phyloP scores from a whole-genome alignment of 225 moss, liverwort and hornwort genomes.

The Thuidium tamariscinum region DNA sequence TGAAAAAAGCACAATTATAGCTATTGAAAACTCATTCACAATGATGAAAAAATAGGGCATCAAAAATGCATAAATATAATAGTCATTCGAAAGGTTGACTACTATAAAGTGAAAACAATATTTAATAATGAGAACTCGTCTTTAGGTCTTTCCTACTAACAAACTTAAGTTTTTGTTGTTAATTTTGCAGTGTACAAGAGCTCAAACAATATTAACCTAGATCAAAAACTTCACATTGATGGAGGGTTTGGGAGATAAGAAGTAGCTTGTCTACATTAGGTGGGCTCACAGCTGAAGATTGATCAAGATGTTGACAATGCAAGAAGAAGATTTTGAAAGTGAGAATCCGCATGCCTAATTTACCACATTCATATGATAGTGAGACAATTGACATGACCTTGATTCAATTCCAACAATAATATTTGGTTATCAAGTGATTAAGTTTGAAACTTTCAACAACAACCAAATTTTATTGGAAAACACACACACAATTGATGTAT shows the following conservation, averaged over 20 bases:
- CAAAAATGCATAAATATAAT: too few relatives aligned
- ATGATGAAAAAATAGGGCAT: neutral
- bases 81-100: neutral
- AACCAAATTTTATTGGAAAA: too few relatives aligned
- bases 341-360: neutral
- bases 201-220: neutral
- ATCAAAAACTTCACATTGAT: neutral
- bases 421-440: neutral
- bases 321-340: slow-evolving; percentile 95
- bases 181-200: neutral
- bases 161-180: neutral
- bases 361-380: too few relatives aligned
- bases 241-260: neutral
- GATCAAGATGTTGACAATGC: slow-evolving; percentile 50
- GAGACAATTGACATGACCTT: neutral
- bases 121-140: neutral
- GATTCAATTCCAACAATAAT: neutral
- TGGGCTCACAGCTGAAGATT: neutral
- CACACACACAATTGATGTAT: rapidly evolving
- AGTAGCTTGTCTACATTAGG: neutral
- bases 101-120: too few relatives aligned
- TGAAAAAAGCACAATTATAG: neutral
- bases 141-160: neutral
- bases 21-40: too few relatives aligned
- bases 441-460: neutral